These are phyloP conservation scores for Alternaria angustiovoidea DNA, from an alignment of 2,329 filamentous ascomycete species.

Conservation along the genomic window DNA sequence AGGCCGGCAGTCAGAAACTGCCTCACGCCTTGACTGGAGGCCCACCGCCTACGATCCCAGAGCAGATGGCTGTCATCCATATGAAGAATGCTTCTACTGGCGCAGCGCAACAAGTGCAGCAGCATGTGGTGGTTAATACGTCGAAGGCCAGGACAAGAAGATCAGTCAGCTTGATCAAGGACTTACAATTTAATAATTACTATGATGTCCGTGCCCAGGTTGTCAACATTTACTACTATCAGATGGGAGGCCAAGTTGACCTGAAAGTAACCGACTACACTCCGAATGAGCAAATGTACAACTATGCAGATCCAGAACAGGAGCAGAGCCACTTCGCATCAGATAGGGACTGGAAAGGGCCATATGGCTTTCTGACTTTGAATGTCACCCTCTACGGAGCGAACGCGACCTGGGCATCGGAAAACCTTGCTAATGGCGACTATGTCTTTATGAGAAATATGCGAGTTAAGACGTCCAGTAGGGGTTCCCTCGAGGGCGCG, in stretches of 20 bases:
- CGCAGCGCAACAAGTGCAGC: conserved; percentile 22
- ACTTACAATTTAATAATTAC: conserved; percentile 66
- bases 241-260: conserved; percentile 46
- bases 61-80: conserved; percentile 37
- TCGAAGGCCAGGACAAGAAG: conserved; percentile 14
- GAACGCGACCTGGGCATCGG: conserved; percentile 68
- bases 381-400: conserved; percentile 75
- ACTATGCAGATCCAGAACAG: conserved; percentile 56
- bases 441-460: conserved; percentile 77
- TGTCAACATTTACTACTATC: conserved; percentile 61
- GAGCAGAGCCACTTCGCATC: conserved; percentile 28
- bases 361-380: conserved; percentile 75
- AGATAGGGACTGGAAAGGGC: conserved; percentile 71
- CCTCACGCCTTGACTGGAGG: conserved; percentile 8
- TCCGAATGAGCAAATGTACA: conserved; percentile 67
- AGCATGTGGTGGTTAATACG: conserved; percentile 18
- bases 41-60: conserved; percentile 17
- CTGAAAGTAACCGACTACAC: conserved; percentile 40
- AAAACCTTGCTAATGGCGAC: conserved; percentile 64
- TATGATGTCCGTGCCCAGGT: conserved; percentile 77
- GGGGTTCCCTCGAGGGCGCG: conserved; percentile 72
- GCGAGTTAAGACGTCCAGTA: conserved; percentile 66
- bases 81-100: conserved; percentile 33
- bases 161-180: conserved; percentile 66
- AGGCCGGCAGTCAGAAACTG: conserved; percentile 26